These are phyloP conservation scores for Podaxis sp. DNA, from an alignment of 768 basidiomycete genomes.

Conservation along the genomic window DNA sequence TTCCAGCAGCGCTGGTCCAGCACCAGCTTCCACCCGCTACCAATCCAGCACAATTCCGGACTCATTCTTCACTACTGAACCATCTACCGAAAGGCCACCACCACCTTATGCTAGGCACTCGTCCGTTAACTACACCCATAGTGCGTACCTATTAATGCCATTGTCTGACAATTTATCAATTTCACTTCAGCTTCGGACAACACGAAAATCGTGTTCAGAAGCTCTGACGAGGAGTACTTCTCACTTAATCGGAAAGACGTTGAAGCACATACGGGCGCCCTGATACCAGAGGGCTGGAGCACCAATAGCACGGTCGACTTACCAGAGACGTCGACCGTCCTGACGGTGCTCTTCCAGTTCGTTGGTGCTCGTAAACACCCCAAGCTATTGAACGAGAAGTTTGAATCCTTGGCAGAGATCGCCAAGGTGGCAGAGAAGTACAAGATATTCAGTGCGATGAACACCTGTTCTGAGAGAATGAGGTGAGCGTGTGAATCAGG, in stretches of 20 bases:
- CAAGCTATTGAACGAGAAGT: conserved; percentile 3
- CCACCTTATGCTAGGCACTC: background rate
- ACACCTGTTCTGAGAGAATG: conserved; percentile 14
- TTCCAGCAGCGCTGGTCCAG: background rate
- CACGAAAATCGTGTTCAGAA: background rate
- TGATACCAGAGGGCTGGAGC: conserved; percentile 17
- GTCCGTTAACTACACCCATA: background rate
- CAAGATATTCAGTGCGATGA: conserved; percentile 18
- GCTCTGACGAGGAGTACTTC: conserved; percentile 3
- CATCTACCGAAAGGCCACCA: background rate
- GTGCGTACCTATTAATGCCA: background rate
- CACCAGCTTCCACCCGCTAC: background rate
- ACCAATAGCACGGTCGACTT: conserved; percentile 9
- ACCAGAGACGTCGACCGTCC: conserved; percentile 15
- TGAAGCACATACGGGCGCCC: conserved; percentile 16
- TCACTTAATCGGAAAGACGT: conserved; percentile 19
- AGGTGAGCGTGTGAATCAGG: background rate
- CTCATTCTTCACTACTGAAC: background rate
- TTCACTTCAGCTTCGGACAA: background rate
- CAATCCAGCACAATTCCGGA: background rate
- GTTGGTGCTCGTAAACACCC: conserved; percentile 17
- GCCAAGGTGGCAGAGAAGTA: conserved; percentile 18
- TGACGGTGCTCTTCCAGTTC: conserved; percentile 21
- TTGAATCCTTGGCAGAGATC: conserved; percentile 12
- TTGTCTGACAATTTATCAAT: background rate